Conservation (phyloP, 2,329 filamentous ascomycete species). For the Trichoderma koningii region DNA sequence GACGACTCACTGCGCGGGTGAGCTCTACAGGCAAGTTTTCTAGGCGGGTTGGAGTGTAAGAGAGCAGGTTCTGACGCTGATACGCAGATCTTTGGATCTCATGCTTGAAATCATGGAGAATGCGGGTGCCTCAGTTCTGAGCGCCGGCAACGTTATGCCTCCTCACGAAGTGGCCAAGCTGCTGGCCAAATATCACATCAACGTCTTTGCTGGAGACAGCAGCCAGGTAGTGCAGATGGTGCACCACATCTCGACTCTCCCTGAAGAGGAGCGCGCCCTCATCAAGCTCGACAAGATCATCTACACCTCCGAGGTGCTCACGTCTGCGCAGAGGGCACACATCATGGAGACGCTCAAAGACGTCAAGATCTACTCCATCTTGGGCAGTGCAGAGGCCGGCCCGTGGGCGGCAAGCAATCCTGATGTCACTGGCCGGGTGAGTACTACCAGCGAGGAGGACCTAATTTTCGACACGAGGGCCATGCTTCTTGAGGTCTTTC, state of each 20-base stretch:
- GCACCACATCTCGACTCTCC: constrained; percentile 40
- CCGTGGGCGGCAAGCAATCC: constrained; percentile 42
- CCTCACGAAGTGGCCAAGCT: constrained; percentile 34
- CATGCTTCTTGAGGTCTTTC: constrained; percentile 44
- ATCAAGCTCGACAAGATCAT: constrained; percentile 46
- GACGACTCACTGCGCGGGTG: constrained; percentile 41
- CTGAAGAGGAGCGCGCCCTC: constrained; percentile 25
- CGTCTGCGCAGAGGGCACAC: constrained; percentile 37
- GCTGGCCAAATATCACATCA: constrained; percentile 40
- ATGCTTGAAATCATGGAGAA: constrained; percentile 45
- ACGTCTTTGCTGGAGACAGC: constrained; percentile 43
- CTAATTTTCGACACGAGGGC: constrained; percentile 45
- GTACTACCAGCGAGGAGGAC: constrained; percentile 32
- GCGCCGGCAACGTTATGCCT: constrained; percentile 39
- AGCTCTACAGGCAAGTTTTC: constrained; percentile 42
- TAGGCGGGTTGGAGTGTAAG: not conserved
- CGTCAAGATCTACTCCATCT: constrained; percentile 43
- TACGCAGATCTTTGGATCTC: constrained; percentile 43
- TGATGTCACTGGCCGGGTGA: constrained; percentile 33
- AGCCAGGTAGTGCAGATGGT: constrained; percentile 44
- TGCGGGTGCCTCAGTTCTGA: constrained; percentile 44
- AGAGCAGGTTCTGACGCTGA: not conserved
- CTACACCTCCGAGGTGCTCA: constrained; percentile 49
- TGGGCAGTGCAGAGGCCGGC: constrained; percentile 48
- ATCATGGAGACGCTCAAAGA: constrained; percentile 38